Percentiles rank a stretch among this genome's conserved stretches.
Evolutionary conservation across 2,329 filamentous ascomycete genomes (phyloP).

Genomic region (Seiridium unicorne): DNA sequence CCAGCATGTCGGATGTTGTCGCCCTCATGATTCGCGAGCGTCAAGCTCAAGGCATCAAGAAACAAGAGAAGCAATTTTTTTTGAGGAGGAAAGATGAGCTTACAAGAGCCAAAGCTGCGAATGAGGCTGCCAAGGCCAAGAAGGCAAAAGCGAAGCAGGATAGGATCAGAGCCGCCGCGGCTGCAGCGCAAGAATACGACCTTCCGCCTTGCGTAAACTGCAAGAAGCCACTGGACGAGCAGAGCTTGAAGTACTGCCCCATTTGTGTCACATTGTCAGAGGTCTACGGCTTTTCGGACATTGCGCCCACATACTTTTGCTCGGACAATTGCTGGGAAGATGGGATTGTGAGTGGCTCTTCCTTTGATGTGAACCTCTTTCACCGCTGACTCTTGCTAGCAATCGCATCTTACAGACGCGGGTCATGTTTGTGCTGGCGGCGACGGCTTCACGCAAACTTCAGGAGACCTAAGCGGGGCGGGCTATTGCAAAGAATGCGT

Average conservation of each 20-base stretch:
- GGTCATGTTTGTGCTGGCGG: conserved; percentile 38
- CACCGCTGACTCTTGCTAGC: not conserved
- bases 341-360: conserved; percentile 35
- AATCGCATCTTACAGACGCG: not conserved
- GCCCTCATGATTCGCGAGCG: conserved; percentile 29
- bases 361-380: not conserved
- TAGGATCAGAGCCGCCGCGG: conserved; percentile 34
- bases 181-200: conserved; percentile 33
- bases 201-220: conserved; percentile 41
- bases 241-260: conserved; percentile 39
- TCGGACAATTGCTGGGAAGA: conserved; percentile 39
- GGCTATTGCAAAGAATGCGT: conserved; percentile 43
- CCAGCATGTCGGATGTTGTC: conserved; percentile 26
- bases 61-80: conserved; percentile 35
- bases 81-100: conserved; percentile 43
- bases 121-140: conserved; percentile 28
- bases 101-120: conserved; percentile 44
- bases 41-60: conserved; percentile 20
- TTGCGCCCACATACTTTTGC: conserved; percentile 42
- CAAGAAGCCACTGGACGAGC: conserved; percentile 27
- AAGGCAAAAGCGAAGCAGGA: conserved; percentile 36
- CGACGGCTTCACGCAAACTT: conserved; percentile 35
- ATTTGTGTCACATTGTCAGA: conserved; percentile 41
- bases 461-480: conserved; percentile 21
- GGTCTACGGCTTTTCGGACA: conserved; percentile 32